These are phyloP conservation scores for Paraphaeosphaeria sporulosa DNA, from an alignment of 2,329 filamentous ascomycete species.

Conservation along the genomic window DNA sequence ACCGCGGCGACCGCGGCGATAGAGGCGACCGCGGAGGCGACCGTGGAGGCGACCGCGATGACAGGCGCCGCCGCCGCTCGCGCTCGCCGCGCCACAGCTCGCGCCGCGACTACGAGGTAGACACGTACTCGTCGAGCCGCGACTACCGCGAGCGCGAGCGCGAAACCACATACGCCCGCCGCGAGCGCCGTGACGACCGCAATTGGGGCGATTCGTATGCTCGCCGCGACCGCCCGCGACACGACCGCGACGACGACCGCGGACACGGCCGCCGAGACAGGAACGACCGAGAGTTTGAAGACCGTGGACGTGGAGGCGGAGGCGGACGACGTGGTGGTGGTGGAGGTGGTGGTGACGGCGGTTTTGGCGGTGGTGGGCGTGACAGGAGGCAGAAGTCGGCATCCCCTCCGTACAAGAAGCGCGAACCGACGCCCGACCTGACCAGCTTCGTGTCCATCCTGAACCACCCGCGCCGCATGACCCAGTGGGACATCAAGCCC, in stretches of 20 bases:
- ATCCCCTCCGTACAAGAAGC: conserved; percentile 80
- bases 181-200: conserved; percentile 62
- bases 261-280: conserved; percentile 41
- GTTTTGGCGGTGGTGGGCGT: conserved; percentile 47
- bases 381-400: conserved; percentile 76
- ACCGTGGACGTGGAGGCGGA: conserved; percentile 53
- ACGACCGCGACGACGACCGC: conserved; percentile 45
- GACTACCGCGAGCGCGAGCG: conserved; percentile 92
- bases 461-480: conserved; percentile 88
- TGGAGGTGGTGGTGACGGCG: conserved; percentile 37
- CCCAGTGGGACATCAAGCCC: conserved; percentile 99
- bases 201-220: conserved; percentile 66
- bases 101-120: conserved; percentile 75
- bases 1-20: conserved; percentile 38
- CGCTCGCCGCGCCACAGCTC: conserved; percentile 81
- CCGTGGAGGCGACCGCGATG: conserved; percentile 10
- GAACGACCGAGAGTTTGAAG: conserved; percentile 60
- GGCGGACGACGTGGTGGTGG: conserved; percentile 30
- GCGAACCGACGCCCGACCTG: conserved; percentile 94
- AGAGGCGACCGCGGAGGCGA: conserved; percentile 35
- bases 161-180: conserved; percentile 85
- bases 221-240: conserved; percentile 44
- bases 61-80: conserved; percentile 71
- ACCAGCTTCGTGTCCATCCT: conserved; percentile 83
- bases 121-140: conserved; percentile 91